Percentiles rank a stretch among this genome's conserved stretches.
Conservation (phyloP, 2,329 filamentous ascomycete genomes). For the Fusarium sp. region DNA sequence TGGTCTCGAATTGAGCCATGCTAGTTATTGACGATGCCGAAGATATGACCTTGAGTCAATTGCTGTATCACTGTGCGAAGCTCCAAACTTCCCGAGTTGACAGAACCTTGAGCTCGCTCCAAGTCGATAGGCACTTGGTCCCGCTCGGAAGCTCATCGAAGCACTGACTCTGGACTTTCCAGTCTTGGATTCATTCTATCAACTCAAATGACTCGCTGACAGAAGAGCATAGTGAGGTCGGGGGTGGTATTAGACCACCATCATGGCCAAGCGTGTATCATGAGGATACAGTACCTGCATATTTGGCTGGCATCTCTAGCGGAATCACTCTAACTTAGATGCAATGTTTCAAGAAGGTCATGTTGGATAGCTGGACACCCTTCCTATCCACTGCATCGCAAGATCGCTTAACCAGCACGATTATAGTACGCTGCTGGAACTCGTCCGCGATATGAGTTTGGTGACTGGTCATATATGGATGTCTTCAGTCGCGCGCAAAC, state of each 20-base stretch:
- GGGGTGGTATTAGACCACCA: conserved; percentile 28
- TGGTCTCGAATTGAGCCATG: conserved; percentile 23
- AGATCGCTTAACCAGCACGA: background rate
- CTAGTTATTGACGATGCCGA: conserved; percentile 3
- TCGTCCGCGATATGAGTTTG: background rate
- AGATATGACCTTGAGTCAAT: too few species aligned
- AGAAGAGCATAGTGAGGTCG: background rate
- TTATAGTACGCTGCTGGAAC: background rate
- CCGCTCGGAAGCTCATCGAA: background rate
- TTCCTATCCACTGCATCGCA: too few species aligned
- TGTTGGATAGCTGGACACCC: background rate
- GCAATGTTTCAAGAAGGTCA: background rate
- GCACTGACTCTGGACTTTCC: background rate
- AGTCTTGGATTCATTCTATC: conserved; percentile 14
- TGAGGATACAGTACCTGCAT: background rate
- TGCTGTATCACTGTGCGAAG: too few species aligned
- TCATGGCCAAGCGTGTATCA: conserved; percentile 34
- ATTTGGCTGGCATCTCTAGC: conserved; percentile 5
- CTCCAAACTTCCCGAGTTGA: too few species aligned
- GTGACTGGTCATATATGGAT: conserved; percentile 12
- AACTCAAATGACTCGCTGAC: conserved; percentile 11
- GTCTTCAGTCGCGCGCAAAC: conserved; percentile 34
- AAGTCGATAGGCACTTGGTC: conserved; percentile 1
- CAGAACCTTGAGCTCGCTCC: background rate
- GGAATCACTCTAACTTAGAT: background rate